Evolutionary conservation across 176 grass and related monocot species (phyloP).

Genomic region (Avena insularis): DNA sequence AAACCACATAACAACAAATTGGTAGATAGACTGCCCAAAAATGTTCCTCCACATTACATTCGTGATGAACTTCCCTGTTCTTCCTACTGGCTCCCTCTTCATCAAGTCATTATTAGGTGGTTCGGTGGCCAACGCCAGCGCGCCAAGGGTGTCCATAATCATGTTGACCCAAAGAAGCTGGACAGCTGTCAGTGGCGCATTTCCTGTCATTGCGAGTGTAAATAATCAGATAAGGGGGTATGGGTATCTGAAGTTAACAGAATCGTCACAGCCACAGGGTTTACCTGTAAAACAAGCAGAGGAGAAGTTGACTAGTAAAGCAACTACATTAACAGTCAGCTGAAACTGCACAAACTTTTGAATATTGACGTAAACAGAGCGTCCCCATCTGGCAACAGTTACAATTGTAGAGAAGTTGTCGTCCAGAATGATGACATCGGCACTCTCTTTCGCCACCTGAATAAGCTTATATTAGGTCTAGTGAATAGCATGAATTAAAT

Average conservation of each 20-base stretch:
- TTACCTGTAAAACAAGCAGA: slow-evolving; percentile 94
- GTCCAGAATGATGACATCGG: slow-evolving; percentile 97
- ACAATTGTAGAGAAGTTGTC: slow-evolving; percentile 99
- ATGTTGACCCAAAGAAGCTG: slow-evolving; percentile 99
- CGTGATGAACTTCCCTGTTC: slow-evolving; percentile 89
- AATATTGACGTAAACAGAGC: slow-evolving; percentile 96
- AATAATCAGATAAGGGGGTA: slow-evolving; percentile 29
- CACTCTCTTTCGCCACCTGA: slow-evolving; percentile 99
- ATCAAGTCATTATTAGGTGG: slow-evolving; percentile 85
- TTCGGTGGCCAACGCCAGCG: slow-evolving; percentile 90
- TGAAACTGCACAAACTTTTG: slow-evolving; percentile 99
- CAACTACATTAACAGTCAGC: slow-evolving; percentile 93
- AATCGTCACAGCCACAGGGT: background rate
- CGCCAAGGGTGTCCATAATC: slow-evolving; percentile 99
- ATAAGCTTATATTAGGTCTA: slow-evolving; percentile 46
- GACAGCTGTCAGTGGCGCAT: slow-evolving; percentile 87
- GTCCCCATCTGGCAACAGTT: slow-evolving; percentile 96
- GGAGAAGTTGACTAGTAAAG: slow-evolving; percentile 89
- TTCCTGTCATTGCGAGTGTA: slow-evolving; percentile 63
- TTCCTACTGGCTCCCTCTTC: slow-evolving; percentile 93
- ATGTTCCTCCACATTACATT: slow-evolving; percentile 99
- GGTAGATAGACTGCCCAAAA: slow-evolving; percentile 83
- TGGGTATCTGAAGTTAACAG: slow-evolving; percentile 10
- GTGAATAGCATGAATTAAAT: background rate
- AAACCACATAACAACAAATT: slow-evolving; percentile 90